Evolutionary conservation across 2,329 filamentous ascomycete species (phyloP), one percentile per base, ranked within the genome.

Genomic region (Aspergillus sp.): DNA sequence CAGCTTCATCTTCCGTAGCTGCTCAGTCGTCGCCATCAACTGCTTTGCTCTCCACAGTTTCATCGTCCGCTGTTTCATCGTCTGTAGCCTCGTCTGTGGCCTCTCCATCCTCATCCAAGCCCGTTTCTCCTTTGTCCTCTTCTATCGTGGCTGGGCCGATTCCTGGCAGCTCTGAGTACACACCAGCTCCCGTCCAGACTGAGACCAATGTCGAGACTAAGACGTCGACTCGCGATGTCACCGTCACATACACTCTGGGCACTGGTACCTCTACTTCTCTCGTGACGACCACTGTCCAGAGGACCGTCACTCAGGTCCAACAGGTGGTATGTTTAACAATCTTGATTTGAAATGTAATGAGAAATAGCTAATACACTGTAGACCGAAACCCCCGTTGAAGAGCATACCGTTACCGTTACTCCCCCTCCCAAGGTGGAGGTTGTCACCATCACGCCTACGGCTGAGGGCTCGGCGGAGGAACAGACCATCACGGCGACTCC

Each of bases 241-340:
- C 61, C 27, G 35, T 72, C 38, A 70, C 68, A 43, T 71, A 71
- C 61, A 72, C 68, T n/a, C 45, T 68, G 27, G 65, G 64, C 32
- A 53, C 63, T 41, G 68, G 68, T 37, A 58, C 59, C 19, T 62
- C 64, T 4, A 63, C 61, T 42, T 61, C 58, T 23, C 61, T 70
- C 27, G 57, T 71, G 15, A 71, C 68, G 22, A 69, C 61, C 41
- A 70, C 67, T 12, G 59, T 70, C 45, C 61, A 63, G 56, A 57
- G 53, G 47, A 69, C 67, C 41, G 53, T 55, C 27, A 68, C 64
- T 39, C 44, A 56, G 13, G 43, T 56, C 23, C 46, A 60, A 20
- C 37, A 19, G 10, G 37, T 39, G 17, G 15, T 39, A 19, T 12
- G 37, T 19, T 19, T 39, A 12, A 7, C 37, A 39, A 22, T 7